phyloP scores from a whole-genome alignment of 2,329 filamentous ascomycete species.

The Trichoderma citrinoviride region DNA sequence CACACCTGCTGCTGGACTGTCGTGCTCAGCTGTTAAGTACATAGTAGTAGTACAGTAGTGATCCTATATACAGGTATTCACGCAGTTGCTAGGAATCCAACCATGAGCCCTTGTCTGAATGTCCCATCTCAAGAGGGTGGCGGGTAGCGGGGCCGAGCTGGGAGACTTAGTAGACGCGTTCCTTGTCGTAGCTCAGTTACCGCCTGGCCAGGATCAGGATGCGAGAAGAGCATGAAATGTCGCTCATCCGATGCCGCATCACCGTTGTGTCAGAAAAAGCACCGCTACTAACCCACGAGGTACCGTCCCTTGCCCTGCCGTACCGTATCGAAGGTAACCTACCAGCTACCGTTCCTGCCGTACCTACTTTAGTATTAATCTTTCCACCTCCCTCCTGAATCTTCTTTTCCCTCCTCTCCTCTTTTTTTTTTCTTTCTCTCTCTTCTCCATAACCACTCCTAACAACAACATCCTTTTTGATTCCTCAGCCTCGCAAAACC shows the following conservation, averaged over 20 bases:
- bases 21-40: too few species aligned
- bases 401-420: constrained; percentile 1
- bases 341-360: too few species aligned
- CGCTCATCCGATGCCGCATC: constrained; percentile 23
- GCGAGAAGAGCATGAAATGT: not conserved
- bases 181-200: too few species aligned
- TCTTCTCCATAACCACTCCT: constrained; percentile 6
- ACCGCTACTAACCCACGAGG: too few species aligned
- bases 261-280: constrained; percentile 9
- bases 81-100: not conserved
- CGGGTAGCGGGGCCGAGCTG: not conserved
- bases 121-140: not conserved
- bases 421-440: constrained; percentile 2
- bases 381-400: constrained; percentile 18
- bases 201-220: too few species aligned
- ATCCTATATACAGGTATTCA: too few species aligned
- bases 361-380: constrained; percentile 14
- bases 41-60: too few species aligned
- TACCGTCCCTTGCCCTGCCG: too few species aligned
- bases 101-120: not conserved
- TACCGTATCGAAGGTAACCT: too few species aligned
- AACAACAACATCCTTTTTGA: not conserved
- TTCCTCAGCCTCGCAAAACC: not conserved
- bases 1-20: too few species aligned
- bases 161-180: not conserved